Percentiles rank a stretch among this genome's conserved stretches.
phyloP scores from a whole-genome alignment of 257 asterid genomes.

The Phtheirospermum japonicum region DNA sequence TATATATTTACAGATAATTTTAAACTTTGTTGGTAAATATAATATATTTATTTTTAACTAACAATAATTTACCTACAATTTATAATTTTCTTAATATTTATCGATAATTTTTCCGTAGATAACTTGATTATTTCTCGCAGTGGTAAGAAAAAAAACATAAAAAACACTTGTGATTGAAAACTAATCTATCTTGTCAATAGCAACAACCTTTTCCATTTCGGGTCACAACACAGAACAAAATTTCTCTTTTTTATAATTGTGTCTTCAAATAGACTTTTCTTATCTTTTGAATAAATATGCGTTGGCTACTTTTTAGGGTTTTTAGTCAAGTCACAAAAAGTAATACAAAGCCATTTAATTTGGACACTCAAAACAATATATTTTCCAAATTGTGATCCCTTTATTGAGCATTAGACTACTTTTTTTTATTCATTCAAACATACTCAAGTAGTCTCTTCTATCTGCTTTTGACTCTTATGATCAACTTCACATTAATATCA shows the following conservation, averaged over 20 bases:
- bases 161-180: not conserved
- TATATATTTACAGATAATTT: too few species aligned
- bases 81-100: too few species aligned
- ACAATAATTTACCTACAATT: too few species aligned
- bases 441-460: constrained; percentile 42
- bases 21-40: too few species aligned
- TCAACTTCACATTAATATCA: constrained; percentile 14
- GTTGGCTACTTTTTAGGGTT: constrained; percentile 37
- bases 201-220: constrained; percentile 24
- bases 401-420: constrained; percentile 37
- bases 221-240: constrained; percentile 28
- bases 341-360: constrained; percentile 24
- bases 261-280: constrained; percentile 35
- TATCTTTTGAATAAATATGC: constrained; percentile 21
- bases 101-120: too few species aligned
- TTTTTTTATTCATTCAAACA: constrained; percentile 28
- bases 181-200: constrained; percentile 23
- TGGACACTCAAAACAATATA: constrained; percentile 29
- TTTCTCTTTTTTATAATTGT: constrained; percentile 32
- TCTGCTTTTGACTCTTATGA: constrained; percentile 32
- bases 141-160: too few species aligned
- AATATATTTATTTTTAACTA: too few species aligned
- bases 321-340: constrained; percentile 47
- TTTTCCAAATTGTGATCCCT: constrained; percentile 39
- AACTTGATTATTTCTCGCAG: too few species aligned